Percentiles rank a stretch among this genome's conserved stretches.
These are phyloP conservation scores for Phialocephala subalpina DNA, from an alignment of 2,329 filamentous ascomycete species.

Conservation along the genomic window DNA sequence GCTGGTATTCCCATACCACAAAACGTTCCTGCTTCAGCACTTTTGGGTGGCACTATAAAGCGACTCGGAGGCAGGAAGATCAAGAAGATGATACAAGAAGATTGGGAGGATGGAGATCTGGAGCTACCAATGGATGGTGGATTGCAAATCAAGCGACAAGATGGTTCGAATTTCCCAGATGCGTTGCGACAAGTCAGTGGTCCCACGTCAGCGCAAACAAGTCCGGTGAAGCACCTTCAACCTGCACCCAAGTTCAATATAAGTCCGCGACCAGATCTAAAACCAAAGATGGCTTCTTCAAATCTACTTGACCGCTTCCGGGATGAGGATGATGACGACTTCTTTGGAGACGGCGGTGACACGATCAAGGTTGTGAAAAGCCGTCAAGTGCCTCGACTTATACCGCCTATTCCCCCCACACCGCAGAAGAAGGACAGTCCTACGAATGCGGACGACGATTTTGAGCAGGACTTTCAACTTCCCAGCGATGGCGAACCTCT, in stretches of 20 bases:
- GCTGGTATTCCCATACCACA: constrained; percentile 91
- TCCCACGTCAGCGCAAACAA: constrained; percentile 56
- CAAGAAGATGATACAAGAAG: constrained; percentile 78
- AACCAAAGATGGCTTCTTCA: constrained; percentile 40
- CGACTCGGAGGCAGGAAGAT: constrained; percentile 80
- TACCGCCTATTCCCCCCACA: constrained; percentile 64
- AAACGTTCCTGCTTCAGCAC: constrained; percentile 86
- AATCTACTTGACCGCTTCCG: constrained; percentile 69
- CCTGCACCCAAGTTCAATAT: constrained; percentile 42
- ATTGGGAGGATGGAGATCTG: constrained; percentile 81
- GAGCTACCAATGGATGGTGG: constrained; percentile 68
- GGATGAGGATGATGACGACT: constrained; percentile 68
- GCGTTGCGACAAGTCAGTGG: constrained; percentile 67
- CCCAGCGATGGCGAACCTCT: constrained; percentile 70
- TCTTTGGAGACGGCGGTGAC: constrained; percentile 68
- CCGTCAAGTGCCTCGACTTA: constrained; percentile 57
- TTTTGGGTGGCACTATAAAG: constrained; percentile 93
- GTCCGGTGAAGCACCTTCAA: constrained; percentile 56
- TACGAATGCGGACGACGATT: constrained; percentile 64
- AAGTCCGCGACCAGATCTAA: constrained; percentile 36
- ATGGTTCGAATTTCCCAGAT: constrained; percentile 70
- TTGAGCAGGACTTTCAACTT: constrained; percentile 77
- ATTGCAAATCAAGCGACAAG: constrained; percentile 71
- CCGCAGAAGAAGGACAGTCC: constrained; percentile 51
- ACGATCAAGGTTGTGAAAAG: constrained; percentile 75